Conservation (phyloP, 2,329 filamentous ascomycete species). For the Alternaria sp. region DNA sequence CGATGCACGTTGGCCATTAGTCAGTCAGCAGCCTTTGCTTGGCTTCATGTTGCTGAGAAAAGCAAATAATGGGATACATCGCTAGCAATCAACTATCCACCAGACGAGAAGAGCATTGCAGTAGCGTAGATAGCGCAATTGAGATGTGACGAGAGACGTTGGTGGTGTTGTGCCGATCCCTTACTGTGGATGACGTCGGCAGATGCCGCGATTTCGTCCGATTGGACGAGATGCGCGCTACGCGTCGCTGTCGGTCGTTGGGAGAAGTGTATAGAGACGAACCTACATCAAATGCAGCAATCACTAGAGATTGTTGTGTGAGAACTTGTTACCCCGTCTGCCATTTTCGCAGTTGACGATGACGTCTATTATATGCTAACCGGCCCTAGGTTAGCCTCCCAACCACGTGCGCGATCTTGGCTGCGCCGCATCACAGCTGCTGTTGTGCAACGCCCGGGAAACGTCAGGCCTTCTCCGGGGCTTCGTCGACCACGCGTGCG, state of each 20-base stretch:
- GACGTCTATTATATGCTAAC: neutral
- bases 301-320: neutral
- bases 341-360: neutral
- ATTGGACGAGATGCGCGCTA: constrained; percentile 11
- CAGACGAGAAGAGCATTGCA: neutral
- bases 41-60: neutral
- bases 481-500: constrained; percentile 14
- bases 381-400: neutral
- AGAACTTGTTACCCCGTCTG: neutral
- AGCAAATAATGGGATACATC: neutral
- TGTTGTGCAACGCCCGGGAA: constrained; percentile 7
- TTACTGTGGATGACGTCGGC: constrained; percentile 5
- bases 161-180: constrained; percentile 9
- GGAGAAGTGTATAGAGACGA: neutral
- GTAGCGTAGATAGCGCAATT: neutral
- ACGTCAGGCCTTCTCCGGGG: constrained; percentile 13
- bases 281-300: neutral
- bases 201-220: constrained; percentile 1
- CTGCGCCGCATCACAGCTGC: constrained; percentile 10
- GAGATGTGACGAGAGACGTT: constrained; percentile 2
- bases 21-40: constrained; percentile 1
- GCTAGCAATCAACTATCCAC: too few species aligned
- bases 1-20: constrained; percentile 4
- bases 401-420: constrained; percentile 5
- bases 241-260: neutral